Evolutionary conservation across 345 rosid species (phyloP), one percentile per base, ranked within the genome.

Genomic region (Arabidopsis suecica): DNA sequence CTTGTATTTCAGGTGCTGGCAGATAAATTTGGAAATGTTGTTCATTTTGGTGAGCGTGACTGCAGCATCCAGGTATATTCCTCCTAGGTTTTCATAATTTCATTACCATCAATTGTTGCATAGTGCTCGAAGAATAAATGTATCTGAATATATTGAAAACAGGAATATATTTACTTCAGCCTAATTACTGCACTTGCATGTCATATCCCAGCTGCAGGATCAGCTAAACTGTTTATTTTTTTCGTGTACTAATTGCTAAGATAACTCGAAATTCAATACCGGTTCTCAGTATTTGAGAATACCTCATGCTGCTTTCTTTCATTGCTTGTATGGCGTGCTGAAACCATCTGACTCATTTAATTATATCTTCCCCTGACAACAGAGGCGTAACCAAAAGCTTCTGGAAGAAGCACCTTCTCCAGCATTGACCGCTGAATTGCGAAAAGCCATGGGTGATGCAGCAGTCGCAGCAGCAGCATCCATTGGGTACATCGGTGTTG

Each of bases 401-500:
- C 79, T 95, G 61, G 99, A 95, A 88, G 99, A 95, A 83, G 99
- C 99, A 44, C 99, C 99, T 38, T 95, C 97, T 75, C 99, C 99
- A 47, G 99, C 97, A 74, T 74, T 95, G 85, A 95, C 97, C 76
- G 84, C 93, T 44, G 96, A 95, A 76, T 77, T 95, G 82, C 84
- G 99, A 34, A 95, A 90, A 82, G 97, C 97, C 80, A 95, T 95
- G 99, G 97, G 97, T 77, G 99, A 95, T 87, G 97, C 99, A 71
- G 99, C 99, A 51, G 97, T 92, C 71, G 89, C 96, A 42, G 99
- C 99, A n/a, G 99, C 97, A 76, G 99, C 97, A 68, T 95, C 97
- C 32, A 95, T 95, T 72, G 97, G 99, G 9, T 95, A 95, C 73
- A 85, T 92, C 68, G 99, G 99, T 71, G 99, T 95, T 48, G 99